Percentiles rank a stretch among this genome's conserved stretches.
Conservation (phyloP, 768 basidiomycete genomes). For the Boletales sp. region DNA sequence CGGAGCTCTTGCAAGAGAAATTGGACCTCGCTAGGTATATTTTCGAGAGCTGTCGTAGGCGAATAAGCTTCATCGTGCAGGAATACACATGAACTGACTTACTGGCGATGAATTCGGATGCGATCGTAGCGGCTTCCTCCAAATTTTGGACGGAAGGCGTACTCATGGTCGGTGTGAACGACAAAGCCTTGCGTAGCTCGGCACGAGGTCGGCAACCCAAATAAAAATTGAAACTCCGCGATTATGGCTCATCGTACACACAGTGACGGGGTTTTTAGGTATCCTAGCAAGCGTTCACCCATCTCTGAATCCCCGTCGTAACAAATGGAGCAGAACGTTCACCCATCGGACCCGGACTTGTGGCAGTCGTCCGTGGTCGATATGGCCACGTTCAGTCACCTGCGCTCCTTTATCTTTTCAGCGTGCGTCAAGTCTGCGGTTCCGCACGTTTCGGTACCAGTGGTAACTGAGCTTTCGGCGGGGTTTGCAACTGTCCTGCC, state of each 20-base stretch:
- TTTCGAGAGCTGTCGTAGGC: conserved; percentile 40
- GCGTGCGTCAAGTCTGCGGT: background rate
- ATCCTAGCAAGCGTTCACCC: too few relatives aligned
- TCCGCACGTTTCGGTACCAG: background rate
- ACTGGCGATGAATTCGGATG: conserved; percentile 49
- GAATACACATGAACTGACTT: conserved; percentile 12
- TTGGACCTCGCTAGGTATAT: conserved; percentile 47
- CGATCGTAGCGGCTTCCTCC: conserved; percentile 48
- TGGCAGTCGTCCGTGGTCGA: background rate
- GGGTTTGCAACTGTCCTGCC: background rate
- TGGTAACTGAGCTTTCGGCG: conserved; percentile 2
- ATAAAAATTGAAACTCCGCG: conserved; percentile 19
- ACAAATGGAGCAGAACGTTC: too few relatives aligned
- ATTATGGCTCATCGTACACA: conserved; percentile 16
- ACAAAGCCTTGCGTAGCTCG: background rate
- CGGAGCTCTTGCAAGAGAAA: conserved; percentile 48
- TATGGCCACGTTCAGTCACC: background rate
- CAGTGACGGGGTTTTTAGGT: too few relatives aligned
- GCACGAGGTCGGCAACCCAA: conserved; percentile 14
- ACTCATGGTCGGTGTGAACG: conserved; percentile 21
- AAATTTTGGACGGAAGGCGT: conserved; percentile 35
- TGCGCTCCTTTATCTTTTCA: background rate
- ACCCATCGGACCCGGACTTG: too few relatives aligned
- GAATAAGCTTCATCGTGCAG: background rate
- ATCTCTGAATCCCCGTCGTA: too few relatives aligned